Evolutionary conservation across 805 yeast genomes (phyloP), one percentile per base, ranked within the genome.

Genomic region (Vanderwaltozyma tropicalis): DNA sequence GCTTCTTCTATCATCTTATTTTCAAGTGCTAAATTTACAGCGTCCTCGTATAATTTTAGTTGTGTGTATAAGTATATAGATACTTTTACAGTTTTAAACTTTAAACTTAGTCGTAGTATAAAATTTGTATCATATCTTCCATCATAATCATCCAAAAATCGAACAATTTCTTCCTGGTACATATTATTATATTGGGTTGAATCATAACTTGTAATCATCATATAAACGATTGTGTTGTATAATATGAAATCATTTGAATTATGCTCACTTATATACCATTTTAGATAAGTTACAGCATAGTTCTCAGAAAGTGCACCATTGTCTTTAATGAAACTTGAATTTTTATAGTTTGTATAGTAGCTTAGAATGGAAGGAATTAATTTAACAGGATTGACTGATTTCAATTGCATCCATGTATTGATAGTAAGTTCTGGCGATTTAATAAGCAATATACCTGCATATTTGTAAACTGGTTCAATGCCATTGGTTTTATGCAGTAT

Each of bases 311-410:
- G 57, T 1, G 10, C 64, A 55, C 0, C 72, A 62, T 8, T 62
- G 54, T 28, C 50, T 53, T 5, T 28, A 14, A 20, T 9, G 3
- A 22, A 9, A 4, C 35, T 20, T 30, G 45, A 43, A 35, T 41
- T 40, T 31, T 50, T 53, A 26, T 62, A 61, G 34, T 64, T 68
- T 28, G 76, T 71, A 49, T 78, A 77, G 58, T 81, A 86, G 0
- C 78, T 70, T 42, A 87, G 57, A 11, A 89, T 63, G 0, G 96
- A 78, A 2, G 96, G 94, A 2, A 92, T 57, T 17, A 92, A 64
- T 41, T 69, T 74, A 12, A 71, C 69, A 34, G 80, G 78, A 41
- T 82, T 74, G 3, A 89, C 45, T 7, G 53, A 49, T 19, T 60
- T 61, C 0, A 67, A 50, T 35, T 65, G 69, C 50, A 83, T 70